Percentiles rank a stretch among this genome's conserved stretches.
phyloP scores from a whole-genome alignment of 768 basidiomycete genomes.

The Clitopilus passeckerianus region DNA sequence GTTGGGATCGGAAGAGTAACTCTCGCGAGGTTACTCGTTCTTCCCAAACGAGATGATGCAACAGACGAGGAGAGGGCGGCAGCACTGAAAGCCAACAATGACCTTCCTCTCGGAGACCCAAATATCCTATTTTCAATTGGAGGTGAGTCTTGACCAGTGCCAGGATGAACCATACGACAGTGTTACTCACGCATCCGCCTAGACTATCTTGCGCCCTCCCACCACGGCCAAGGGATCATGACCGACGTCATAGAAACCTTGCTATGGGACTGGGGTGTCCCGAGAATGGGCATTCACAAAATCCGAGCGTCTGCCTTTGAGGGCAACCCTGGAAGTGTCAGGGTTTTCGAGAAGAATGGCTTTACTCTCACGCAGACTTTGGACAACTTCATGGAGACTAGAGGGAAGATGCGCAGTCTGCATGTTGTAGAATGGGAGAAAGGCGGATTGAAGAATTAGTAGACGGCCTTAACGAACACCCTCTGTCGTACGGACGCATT shows the following conservation, averaged over 20 bases:
- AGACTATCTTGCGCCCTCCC: slow-evolving; percentile 59
- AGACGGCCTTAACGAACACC: too few relatives aligned
- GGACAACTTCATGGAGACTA: slow-evolving; percentile 29
- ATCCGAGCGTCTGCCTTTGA: slow-evolving; percentile 39
- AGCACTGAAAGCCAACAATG: slow-evolving; percentile 25
- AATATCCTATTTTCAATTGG: slow-evolving; percentile 59
- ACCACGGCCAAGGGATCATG: slow-evolving; percentile 74
- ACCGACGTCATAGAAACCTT: slow-evolving; percentile 51
- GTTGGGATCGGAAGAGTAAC: slow-evolving; percentile 28
- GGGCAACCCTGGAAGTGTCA: slow-evolving; percentile 55
- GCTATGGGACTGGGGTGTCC: slow-evolving; percentile 55
- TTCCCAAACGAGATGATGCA: slow-evolving; percentile 28
- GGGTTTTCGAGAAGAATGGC: slow-evolving; percentile 66
- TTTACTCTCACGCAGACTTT: slow-evolving; percentile 38
- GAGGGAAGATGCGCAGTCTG: slow-evolving; percentile 30
- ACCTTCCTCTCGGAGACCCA: slow-evolving; percentile 41
- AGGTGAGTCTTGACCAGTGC: slow-evolving; percentile 29
- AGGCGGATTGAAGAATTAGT: neutral
- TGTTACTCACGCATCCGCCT: too few relatives aligned
- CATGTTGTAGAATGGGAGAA: slow-evolving; percentile 28
- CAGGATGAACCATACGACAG: too few relatives aligned
- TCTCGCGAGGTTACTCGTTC: slow-evolving; percentile 8
- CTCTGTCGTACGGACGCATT: too few relatives aligned
- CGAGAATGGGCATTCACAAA: slow-evolving; percentile 51
- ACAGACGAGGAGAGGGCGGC: slow-evolving; percentile 16